Evolutionary conservation across 2,329 filamentous ascomycete genomes (phyloP).

Genomic region (Curvularia sp.): DNA sequence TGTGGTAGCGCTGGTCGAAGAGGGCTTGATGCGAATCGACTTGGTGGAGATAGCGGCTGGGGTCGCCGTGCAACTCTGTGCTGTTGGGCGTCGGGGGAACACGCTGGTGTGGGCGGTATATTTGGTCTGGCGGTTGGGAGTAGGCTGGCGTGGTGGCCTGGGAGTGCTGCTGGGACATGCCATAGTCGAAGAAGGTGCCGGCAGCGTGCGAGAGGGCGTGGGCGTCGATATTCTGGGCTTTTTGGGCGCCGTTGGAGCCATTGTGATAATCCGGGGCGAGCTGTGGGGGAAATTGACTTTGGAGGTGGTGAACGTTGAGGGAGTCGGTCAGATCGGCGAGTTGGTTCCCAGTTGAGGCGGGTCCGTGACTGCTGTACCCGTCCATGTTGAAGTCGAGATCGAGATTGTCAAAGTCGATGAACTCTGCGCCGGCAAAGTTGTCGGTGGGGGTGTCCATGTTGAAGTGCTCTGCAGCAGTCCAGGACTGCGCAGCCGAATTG

Average conservation of each 20-base stretch:
- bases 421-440: slow-evolving; percentile 54
- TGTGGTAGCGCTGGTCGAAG: slow-evolving; percentile 70
- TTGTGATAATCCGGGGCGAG: slow-evolving; percentile 37
- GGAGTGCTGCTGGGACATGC: slow-evolving; percentile 38
- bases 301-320: slow-evolving; percentile 46
- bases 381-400: slow-evolving; percentile 43
- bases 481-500: slow-evolving; percentile 44
- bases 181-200: slow-evolving; percentile 47
- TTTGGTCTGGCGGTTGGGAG: slow-evolving; percentile 52
- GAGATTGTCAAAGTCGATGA: slow-evolving; percentile 49
- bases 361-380: slow-evolving; percentile 33
- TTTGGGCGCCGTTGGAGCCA: slow-evolving; percentile 27
- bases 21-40: slow-evolving; percentile 64
- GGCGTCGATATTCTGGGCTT: slow-evolving; percentile 20
- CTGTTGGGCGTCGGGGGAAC: slow-evolving; percentile 83
- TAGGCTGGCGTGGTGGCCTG: slow-evolving; percentile 50
- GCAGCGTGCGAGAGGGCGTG: slow-evolving; percentile 34
- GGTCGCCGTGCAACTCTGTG: slow-evolving; percentile 72
- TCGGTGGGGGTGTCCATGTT: slow-evolving; percentile 53
- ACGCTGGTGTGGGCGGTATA: slow-evolving; percentile 63
- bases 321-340: slow-evolving; percentile 44
- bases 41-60: slow-evolving; percentile 64
- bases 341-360: slow-evolving; percentile 33
- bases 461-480: slow-evolving; percentile 51
- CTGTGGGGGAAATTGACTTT: slow-evolving; percentile 41